These are phyloP conservation scores for Dinochytrium kinnereticum DNA, from an alignment of 371 early-diverging fungal species.

Conservation along the genomic window DNA sequence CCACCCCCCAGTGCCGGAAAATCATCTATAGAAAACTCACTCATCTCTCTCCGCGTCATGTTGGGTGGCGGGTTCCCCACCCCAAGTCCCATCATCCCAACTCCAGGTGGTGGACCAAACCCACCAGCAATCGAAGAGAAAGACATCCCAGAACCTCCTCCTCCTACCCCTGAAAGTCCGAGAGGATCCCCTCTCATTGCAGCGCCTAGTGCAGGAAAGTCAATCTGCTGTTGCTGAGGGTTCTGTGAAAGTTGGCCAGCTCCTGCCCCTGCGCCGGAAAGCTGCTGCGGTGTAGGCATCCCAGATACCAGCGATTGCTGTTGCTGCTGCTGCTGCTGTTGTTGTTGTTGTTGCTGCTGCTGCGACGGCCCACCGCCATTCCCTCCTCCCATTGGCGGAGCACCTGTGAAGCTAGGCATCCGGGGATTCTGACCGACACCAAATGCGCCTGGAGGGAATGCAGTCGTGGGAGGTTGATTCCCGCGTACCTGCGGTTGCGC, in stretches of 20 bases:
- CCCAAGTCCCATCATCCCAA: neutral
- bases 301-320: no score
- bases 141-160: constrained; percentile 2
- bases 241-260: no score
- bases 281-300: no score
- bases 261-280: no score
- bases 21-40: neutral
- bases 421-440: neutral
- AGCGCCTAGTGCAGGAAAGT: constrained; percentile 3
- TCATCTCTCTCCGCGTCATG: neutral
- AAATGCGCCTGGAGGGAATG: constrained; percentile 6
- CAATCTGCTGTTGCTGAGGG: neutral
- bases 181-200: neutral
- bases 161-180: neutral
- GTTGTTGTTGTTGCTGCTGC: neutral
- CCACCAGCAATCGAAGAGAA: constrained; percentile 4
- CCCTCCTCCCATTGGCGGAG: neutral
- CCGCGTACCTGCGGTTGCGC: neutral
- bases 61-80: neutral
- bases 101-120: neutral
- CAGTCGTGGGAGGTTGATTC: neutral
- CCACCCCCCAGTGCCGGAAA: constrained; percentile 2
- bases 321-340: neutral
- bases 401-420: neutral
- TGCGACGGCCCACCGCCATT: neutral